Evolutionary conservation across 306 rosid genomes (phyloP).

Genomic region (Comarum palustre): DNA sequence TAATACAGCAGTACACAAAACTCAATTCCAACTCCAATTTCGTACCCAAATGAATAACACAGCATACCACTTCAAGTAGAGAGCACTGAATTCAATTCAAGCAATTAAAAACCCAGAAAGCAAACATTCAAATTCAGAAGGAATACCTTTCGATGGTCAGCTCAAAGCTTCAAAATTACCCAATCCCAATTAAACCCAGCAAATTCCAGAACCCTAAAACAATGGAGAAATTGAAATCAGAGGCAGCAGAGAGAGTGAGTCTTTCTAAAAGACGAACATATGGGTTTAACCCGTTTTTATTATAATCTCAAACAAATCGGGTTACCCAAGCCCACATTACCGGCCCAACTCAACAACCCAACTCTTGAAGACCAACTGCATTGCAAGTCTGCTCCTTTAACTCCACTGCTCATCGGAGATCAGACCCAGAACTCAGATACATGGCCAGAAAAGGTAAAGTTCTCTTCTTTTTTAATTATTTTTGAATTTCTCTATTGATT

Average conservation of each 20-base stretch:
- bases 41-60: neutral
- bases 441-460: conserved; percentile 15
- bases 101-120: neutral
- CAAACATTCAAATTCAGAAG: neutral
- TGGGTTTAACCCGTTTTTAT: neutral
- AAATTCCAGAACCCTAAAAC: conserved; percentile 10
- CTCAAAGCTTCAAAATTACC: neutral
- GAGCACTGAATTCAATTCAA: neutral
- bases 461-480: neutral
- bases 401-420: neutral
- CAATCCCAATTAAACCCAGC: neutral
- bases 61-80: neutral
- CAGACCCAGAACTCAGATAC: neutral
- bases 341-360: conserved; percentile 6
- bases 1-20: neutral
- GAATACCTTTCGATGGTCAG: neutral
- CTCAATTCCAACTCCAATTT: neutral
- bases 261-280: neutral
- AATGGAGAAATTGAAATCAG: neutral
- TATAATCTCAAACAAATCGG: neutral
- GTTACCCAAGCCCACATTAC: neutral
- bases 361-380: conserved; percentile 5
- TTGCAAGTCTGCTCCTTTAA: conserved; percentile 1
- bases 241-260: neutral
- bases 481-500: too few relatives aligned